These are phyloP conservation scores for Puccinia polysora DNA, from an alignment of 1,284 basidiomycete genomes.

Conservation along the genomic window DNA sequence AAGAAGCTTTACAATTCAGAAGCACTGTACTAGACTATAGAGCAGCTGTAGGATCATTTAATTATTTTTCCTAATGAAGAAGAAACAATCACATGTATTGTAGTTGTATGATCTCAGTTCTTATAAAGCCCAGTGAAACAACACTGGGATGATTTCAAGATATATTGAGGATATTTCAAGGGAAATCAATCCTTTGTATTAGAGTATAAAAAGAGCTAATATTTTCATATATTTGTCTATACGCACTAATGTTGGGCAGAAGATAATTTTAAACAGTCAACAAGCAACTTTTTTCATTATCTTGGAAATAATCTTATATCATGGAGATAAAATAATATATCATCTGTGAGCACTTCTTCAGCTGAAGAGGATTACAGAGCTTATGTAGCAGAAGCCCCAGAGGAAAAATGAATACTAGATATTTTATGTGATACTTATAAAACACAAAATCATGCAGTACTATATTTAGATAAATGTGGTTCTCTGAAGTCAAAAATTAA, in stretches of 20 bases:
- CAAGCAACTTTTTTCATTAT: too few relatives aligned
- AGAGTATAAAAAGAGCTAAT: neutral
- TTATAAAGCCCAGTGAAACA: neutral
- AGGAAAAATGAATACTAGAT: conserved; percentile 6
- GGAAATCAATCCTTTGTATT: neutral
- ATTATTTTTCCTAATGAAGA: too few relatives aligned
- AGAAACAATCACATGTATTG: neutral
- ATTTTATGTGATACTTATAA: too few relatives aligned
- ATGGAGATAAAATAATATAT: conserved; percentile 2
- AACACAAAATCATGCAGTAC: neutral
- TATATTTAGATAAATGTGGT: neutral
- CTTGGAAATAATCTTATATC: too few relatives aligned
- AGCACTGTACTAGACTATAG: neutral
- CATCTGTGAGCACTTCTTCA: neutral
- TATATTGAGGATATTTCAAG: conserved; percentile 13
- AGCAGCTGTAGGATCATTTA: conserved; percentile 13
- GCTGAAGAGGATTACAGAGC: conserved; percentile 5
- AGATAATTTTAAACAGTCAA: too few relatives aligned
- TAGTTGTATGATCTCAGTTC: conserved; percentile 2
- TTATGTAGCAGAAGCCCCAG: neutral
- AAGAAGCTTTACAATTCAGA: conserved; percentile 5
- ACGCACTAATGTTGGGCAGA: conserved; percentile 11
- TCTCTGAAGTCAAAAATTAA: neutral
- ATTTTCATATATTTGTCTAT: neutral
- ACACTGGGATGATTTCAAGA: neutral